These are phyloP conservation scores for Dioscorea zingiberensis DNA, from an alignment of 106 monocot genomes.

Conservation along the genomic window DNA sequence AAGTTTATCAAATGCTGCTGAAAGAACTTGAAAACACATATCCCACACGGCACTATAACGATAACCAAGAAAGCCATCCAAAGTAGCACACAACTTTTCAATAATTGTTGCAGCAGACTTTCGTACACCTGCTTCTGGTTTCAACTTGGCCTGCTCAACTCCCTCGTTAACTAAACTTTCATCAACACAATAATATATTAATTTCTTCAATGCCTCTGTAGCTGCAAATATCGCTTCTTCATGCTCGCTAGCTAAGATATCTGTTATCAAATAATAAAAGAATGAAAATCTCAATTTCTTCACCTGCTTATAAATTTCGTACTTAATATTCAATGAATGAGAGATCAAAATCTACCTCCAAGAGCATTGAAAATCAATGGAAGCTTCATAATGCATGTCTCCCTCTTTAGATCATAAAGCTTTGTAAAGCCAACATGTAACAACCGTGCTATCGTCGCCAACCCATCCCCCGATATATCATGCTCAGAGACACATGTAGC, in stretches of 20 bases:
- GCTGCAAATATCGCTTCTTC: conserved; percentile 87
- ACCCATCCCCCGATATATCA: conserved; percentile 58
- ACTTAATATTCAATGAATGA: not conserved
- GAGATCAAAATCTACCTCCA: conserved; percentile 46
- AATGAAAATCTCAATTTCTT: not conserved
- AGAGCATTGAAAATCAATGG: conserved; percentile 66
- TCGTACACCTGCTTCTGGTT: conserved; percentile 23
- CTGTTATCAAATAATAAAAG: conserved; percentile 25
- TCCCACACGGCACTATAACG: conserved; percentile 73
- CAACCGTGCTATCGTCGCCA: conserved; percentile 73
- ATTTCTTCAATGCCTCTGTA: conserved; percentile 58
- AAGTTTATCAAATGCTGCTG: conserved; percentile 66
- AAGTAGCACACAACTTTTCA: conserved; percentile 81
- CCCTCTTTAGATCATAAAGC: conserved; percentile 45
- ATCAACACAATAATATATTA: conserved; percentile 69
- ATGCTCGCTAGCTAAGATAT: conserved; percentile 71
- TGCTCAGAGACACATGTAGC: conserved; percentile 43
- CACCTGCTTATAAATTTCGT: not conserved
- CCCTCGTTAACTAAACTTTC: conserved; percentile 61
- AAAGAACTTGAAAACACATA: conserved; percentile 80
- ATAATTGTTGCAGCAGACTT: conserved; percentile 70
- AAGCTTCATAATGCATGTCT: conserved; percentile 57
- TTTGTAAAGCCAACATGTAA: conserved; percentile 59
- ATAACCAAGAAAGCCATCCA: conserved; percentile 77
- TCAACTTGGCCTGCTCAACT: conserved; percentile 47